A percentile compares a stretch with the other conserved stretches of the same genome.
Evolutionary conservation across 2,329 filamentous ascomycete species (phyloP).

Genomic region (Penicillium paneum): DNA sequence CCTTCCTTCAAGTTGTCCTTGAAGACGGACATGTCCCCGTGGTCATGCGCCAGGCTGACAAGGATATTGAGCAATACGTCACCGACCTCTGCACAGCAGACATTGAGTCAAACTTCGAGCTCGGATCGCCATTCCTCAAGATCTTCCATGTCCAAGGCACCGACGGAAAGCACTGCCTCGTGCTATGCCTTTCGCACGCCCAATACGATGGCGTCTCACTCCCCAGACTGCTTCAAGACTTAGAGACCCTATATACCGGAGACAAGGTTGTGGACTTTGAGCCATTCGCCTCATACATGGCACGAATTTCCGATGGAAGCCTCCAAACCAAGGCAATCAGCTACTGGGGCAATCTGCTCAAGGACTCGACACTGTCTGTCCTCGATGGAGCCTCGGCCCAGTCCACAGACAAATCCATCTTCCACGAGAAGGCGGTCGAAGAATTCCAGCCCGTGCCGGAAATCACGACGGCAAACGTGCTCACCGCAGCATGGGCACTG

Average conservation of each 20-base stretch:
- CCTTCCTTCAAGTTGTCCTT: slow-evolving; percentile 55
- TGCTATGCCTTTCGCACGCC: slow-evolving; percentile 61
- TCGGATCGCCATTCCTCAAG: slow-evolving; percentile 58
- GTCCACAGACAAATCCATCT: slow-evolving; percentile 24
- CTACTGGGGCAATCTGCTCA: slow-evolving; percentile 53
- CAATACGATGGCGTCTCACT: slow-evolving; percentile 67
- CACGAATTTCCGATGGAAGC: slow-evolving; percentile 26
- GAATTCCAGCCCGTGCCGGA: slow-evolving; percentile 50
- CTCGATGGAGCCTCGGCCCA: slow-evolving; percentile 17
- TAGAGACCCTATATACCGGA: slow-evolving; percentile 51
- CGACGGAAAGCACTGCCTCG: slow-evolving; percentile 37
- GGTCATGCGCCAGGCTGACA: slow-evolving; percentile 47
- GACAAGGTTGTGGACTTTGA: slow-evolving; percentile 28
- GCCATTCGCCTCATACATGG: slow-evolving; percentile 45
- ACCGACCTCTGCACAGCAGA: slow-evolving; percentile 52
- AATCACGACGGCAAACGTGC: slow-evolving; percentile 59
- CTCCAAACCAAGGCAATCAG: slow-evolving; percentile 47
- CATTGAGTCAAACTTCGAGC: slow-evolving; percentile 51
- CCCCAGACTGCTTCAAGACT: slow-evolving; percentile 56
- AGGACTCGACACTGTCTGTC: slow-evolving; percentile 48
- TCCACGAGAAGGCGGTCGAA: slow-evolving; percentile 21
- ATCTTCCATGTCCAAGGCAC: slow-evolving; percentile 49
- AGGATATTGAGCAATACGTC: slow-evolving; percentile 48
- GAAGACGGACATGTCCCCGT: slow-evolving; percentile 48
- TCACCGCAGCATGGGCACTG: slow-evolving; percentile 62